Conservation (phyloP, 1,139 yeast species). For the Yamadazyma jaroonii region DNA sequence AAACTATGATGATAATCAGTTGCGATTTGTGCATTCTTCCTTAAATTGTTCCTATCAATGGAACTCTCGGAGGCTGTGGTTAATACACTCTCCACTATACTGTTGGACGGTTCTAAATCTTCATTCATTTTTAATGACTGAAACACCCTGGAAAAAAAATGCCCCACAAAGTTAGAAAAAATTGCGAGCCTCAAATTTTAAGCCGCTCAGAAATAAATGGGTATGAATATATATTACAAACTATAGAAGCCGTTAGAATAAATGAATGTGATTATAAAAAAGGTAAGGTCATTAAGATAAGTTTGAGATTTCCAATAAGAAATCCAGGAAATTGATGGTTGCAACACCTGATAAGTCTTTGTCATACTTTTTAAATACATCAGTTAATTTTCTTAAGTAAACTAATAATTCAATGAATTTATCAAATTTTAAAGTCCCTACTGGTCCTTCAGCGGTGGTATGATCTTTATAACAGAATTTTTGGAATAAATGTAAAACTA, state of each 20-base stretch:
- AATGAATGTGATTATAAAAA: neutral
- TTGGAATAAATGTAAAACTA: constrained; percentile 60
- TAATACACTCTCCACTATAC: neutral
- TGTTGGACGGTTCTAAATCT: neutral
- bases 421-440: constrained; percentile 72
- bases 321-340: constrained; percentile 74
- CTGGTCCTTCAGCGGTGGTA: constrained; percentile 28
- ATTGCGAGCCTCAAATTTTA: neutral
- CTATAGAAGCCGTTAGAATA: neutral
- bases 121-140: too few relatives aligned
- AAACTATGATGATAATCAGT: constrained; percentile 16
- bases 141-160: too few relatives aligned
- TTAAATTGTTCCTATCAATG: neutral
- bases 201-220: neutral
- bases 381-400: constrained; percentile 74
- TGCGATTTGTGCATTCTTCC: constrained; percentile 15
- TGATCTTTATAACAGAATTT: constrained; percentile 48
- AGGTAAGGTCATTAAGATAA: constrained; percentile 12
- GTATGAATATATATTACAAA: constrained; percentile 1
- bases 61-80: neutral
- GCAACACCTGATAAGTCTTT: constrained; percentile 75
- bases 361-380: constrained; percentile 75
- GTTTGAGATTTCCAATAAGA: constrained; percentile 60
- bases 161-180: neutral
- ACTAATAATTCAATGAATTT: constrained; percentile 79